Percentiles rank a stretch among this genome's conserved stretches.
These are phyloP conservation scores for Nicotiana knightiana DNA, from an alignment of 257 asterid species.

Conservation along the genomic window DNA sequence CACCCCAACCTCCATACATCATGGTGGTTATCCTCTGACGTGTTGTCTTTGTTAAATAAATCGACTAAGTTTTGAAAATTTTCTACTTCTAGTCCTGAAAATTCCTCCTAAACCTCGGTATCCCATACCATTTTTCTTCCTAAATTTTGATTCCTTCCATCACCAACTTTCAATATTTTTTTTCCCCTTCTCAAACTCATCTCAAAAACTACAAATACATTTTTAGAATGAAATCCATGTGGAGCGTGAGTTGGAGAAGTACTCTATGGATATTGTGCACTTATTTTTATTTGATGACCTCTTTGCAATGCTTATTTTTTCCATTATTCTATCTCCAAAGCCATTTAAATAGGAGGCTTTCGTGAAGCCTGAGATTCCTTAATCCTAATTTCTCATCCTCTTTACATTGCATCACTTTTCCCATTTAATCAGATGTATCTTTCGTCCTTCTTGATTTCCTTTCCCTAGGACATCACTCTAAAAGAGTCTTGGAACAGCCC, in stretches of 20 bases:
- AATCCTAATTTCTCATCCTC: not conserved
- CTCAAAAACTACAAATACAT: not conserved
- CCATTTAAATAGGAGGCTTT: not conserved
- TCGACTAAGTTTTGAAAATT: not conserved
- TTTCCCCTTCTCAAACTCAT: not conserved
- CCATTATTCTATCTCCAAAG: not conserved
- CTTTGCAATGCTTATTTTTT: not conserved
- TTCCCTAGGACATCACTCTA: not conserved
- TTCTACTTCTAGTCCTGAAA: not conserved
- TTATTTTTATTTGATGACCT: not conserved
- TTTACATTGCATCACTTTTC: not conserved
- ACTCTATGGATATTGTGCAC: not conserved
- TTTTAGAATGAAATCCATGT: not conserved
- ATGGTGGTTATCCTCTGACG: not conserved
- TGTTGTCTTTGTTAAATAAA: not conserved
- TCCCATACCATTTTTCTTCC: not conserved
- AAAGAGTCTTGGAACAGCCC: not conserved
- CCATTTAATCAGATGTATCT: not conserved
- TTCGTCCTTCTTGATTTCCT: not conserved
- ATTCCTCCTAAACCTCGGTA: not conserved
- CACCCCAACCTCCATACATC: not conserved
- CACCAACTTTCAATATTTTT: not conserved
- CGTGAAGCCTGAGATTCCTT: not conserved
- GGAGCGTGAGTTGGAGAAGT: not conserved
- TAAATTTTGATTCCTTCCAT: not conserved